These are phyloP conservation scores for Aspergillus puulaauensis DNA, from an alignment of 2,329 filamentous ascomycete genomes.

Conservation along the genomic window DNA sequence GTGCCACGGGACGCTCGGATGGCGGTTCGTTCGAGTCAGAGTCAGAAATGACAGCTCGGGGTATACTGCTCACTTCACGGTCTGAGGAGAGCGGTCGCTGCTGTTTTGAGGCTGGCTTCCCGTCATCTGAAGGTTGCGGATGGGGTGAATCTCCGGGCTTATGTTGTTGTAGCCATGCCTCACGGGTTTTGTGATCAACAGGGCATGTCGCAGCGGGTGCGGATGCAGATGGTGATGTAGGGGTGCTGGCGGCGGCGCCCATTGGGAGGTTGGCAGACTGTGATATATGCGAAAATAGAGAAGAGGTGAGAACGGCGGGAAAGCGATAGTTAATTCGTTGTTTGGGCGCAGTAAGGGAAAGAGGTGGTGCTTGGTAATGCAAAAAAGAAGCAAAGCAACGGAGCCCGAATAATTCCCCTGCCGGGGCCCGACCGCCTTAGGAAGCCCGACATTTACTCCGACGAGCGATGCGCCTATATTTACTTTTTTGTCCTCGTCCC, in stretches of 20 bases:
- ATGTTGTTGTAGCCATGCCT: conserved; percentile 72
- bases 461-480: conserved; percentile 2
- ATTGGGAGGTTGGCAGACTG: conserved; percentile 21
- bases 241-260: conserved; percentile 41
- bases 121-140: conserved; percentile 28
- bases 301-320: not conserved
- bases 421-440: conserved; percentile 4
- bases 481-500: conserved; percentile 9
- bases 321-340: not conserved
- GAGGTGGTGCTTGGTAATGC: conserved; percentile 4
- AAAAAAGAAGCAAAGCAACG: conserved; percentile 6
- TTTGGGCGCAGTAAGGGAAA: not conserved
- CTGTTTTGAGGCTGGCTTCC: conserved; percentile 25
- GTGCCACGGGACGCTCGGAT: conserved; percentile 22
- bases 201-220: conserved; percentile 62
- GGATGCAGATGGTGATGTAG: conserved; percentile 21
- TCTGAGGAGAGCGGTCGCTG: conserved; percentile 58
- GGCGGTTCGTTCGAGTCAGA: conserved; percentile 17
- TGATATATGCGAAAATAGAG: not conserved
- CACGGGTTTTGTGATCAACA: conserved; percentile 85
- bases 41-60: conserved; percentile 53
- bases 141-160: conserved; percentile 36
- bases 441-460: conserved; percentile 15
- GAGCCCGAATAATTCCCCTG: not conserved
- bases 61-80: conserved; percentile 78